Base-by-base conservation (phyloP, 2,329 filamentous ascomycete species). In the Stagonosporopsis tanaceti region DNA sequence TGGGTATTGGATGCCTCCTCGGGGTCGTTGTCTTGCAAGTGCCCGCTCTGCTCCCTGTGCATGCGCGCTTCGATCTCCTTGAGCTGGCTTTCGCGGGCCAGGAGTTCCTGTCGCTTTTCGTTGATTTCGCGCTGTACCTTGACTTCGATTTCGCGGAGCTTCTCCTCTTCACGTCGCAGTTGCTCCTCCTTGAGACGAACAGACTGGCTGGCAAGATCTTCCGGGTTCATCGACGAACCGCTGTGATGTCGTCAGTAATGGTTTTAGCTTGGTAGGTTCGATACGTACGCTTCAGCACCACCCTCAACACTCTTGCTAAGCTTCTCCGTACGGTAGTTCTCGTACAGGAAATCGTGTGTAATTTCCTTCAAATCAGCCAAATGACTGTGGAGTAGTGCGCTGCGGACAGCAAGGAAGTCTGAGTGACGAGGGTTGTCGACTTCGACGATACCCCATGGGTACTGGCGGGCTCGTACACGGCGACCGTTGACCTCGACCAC, bases 251-350 rank as follows among this genome's bases (percentile, higher is more conserved):
- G 58, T 75, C 68, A 74, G 71, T 51, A 59, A 32, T 15, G 12
- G 14, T 11, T 15, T 34, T 8, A 6, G 12, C 34, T 17, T 15
- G 6, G 6, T 8, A 24, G 8, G 6, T 15, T 42, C 7, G 22
- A 8, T 59, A 92, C 93, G 70, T 91, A 97, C 93, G 88, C 87
- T 86, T 88, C 87, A 80, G 88, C 85, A 81, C 91, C 91, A 78
- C 92, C 92, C 76, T 97, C 93, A 70, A 99, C 95, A 78, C 93
- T 97, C 92, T 98, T 99, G 84, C 92, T 96, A 72, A 99, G 91
- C 85, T 98, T 98, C 91, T 99, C 95, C 75, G 95, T 99, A 92
- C 95, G 93, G 87, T 99, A 99, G 83, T 99, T 99, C 80, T 99
- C 95, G 82, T 99, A 99, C 65, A 99, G 84, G 89, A 99, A 99